A percentile compares a stretch with the other conserved stretches of the same genome.
Evolutionary conservation across 2,329 filamentous ascomycete genomes (phyloP).

Genomic region (Diaporthe helianthi): DNA sequence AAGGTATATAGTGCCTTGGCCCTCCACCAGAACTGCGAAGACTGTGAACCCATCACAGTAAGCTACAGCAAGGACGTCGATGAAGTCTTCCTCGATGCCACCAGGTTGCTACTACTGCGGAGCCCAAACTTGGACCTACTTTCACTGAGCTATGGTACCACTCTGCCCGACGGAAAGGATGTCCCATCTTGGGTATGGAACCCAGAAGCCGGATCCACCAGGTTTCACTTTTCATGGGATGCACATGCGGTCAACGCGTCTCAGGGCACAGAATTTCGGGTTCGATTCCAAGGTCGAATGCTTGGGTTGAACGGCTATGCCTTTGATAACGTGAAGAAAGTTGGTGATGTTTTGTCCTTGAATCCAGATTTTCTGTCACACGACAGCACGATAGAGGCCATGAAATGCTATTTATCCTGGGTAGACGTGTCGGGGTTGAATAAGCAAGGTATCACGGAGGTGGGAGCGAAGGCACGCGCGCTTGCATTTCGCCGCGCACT

Average conservation of each 20-base stretch:
- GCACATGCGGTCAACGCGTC: not conserved
- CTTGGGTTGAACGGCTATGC: not conserved
- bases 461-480: not conserved
- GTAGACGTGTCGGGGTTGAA: not conserved
- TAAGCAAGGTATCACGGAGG: not conserved
- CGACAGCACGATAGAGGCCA: not conserved
- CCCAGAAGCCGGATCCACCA: not conserved
- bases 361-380: too few species aligned
- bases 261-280: not conserved
- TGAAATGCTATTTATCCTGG: not conserved
- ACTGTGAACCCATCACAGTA: not conserved
- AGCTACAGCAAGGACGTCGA: not conserved
- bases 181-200: not conserved
- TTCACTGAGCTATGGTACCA: not conserved
- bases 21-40: not conserved
- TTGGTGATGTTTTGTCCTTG: not conserved
- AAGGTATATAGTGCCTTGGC: not conserved
- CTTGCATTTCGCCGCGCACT: not conserved
- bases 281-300: not conserved
- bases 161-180: not conserved
- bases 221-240: not conserved
- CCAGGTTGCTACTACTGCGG: not conserved
- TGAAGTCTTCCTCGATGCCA: not conserved
- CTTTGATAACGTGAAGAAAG: not conserved
- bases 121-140: not conserved